Evolutionary conservation across 768 basidiomycete species (phyloP), one percentile per base, ranked within the genome.

Genomic region (Termitomyces eurrhizus): DNA sequence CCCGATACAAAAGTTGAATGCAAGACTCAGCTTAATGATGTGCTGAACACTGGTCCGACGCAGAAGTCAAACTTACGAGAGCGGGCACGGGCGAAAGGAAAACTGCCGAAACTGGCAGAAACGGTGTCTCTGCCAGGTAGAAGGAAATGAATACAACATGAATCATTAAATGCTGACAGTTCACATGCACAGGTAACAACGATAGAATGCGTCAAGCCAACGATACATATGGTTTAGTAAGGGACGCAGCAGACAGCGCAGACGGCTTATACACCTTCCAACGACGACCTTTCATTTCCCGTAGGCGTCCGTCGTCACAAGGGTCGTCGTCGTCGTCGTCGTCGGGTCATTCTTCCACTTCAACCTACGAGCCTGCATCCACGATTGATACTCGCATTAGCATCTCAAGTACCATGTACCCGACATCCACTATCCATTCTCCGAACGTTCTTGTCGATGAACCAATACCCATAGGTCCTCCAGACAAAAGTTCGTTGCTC

Each of bases 371-470:
- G 6, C 72, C 71, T 8, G 66, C 76, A n/a, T 75, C 78, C 21
- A 73, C 70, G 4, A 57, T 75, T 51, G 76, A 78, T 50, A 70
- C 68, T 37, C 73, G 73, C 44, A 77, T 82, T 62, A 77, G 74
- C 68, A 80, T 77, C 56, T 79, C 76, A 24, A 77, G 71, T 66
- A 75, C 74, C 5, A 68, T 78, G 53, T 79, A 77, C 66, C 74
- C 75, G 55, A 63, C 69, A 59, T 74, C 74, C 52, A 69, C 71
- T 37, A 59, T 64, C 46, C 66, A 69, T 48, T 70, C 69, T 44
- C 68, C 68, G 39, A 67, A 67, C 18, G 65, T 74, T 57, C 65
- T 64, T 71, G 70, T 16, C 53, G 67, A 60, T 56, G 70, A 58
- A 65, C 68, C 56, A 51, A 63, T 56, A 39, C 74, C 71, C 44